Evolutionary conservation across 164 flowering plant species (phyloP).

Genomic region (Aristolochia fimbriata): DNA sequence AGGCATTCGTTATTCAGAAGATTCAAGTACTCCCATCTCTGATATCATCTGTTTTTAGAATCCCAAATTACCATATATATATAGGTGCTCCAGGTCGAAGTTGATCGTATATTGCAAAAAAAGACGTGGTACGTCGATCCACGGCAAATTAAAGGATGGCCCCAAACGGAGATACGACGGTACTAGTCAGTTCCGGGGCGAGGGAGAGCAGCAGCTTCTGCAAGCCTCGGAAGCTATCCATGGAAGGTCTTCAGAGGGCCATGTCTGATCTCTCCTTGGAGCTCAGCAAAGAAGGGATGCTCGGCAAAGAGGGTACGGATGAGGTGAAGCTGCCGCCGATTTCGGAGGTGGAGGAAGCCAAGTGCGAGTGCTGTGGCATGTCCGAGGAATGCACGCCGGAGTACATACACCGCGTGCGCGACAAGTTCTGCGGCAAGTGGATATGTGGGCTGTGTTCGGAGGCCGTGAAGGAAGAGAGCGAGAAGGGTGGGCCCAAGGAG

Average conservation of each 20-base stretch:
- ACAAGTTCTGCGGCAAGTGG: constrained; percentile 44
- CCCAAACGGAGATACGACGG: constrained; percentile 55
- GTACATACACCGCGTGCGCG: constrained; percentile 41
- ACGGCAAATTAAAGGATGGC: too few species aligned
- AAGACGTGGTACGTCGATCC: too few species aligned
- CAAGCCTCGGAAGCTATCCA: constrained; percentile 44
- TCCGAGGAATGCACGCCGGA: constrained; percentile 66
- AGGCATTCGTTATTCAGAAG: neutral
- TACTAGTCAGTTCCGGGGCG: constrained; percentile 14
- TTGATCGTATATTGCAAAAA: too few species aligned
- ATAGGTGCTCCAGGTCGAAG: too few species aligned
- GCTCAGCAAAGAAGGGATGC: constrained; percentile 32
- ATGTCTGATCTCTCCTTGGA: constrained; percentile 57
- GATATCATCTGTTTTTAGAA: too few species aligned
- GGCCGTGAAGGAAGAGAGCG: constrained; percentile 64
- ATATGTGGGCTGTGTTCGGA: constrained; percentile 68
- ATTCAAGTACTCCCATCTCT: neutral
- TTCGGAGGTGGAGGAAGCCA: constrained; percentile 56
- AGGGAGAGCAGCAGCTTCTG: constrained; percentile 18
- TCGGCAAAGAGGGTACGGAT: too few species aligned
- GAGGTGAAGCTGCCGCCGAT: constrained; percentile 39
- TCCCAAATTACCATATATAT: too few species aligned
- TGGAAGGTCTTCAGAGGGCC: constrained; percentile 46
- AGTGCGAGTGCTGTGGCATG: constrained; percentile 85
- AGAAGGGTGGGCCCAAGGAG: constrained; percentile 52